Base-by-base conservation (phyloP, 2,329 filamentous ascomycete genomes). In the Penicillium hesseltinei region DNA sequence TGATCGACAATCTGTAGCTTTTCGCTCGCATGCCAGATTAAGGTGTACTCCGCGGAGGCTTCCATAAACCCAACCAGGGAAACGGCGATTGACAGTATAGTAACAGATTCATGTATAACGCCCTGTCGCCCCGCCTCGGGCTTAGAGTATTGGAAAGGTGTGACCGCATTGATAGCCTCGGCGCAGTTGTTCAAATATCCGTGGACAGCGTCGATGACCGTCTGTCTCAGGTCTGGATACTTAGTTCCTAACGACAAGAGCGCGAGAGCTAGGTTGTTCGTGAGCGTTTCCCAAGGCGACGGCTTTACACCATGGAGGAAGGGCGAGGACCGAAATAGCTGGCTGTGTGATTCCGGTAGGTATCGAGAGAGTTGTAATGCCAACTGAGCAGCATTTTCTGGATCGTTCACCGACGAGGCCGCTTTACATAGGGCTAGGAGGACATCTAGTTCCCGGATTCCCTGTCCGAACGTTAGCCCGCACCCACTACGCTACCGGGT, bases 11-110 rank as follows among this genome's bases (percentile, higher is more conserved):
- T 76, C 4, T 82, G 81, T 29, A 95, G 76, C 52, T 92, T 86
- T 63, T 94, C 89, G 3, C 85, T 82, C 1, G 88, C 80, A 58
- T 80, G 86, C 91, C 92, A 99, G 66, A 97, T 93, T 60, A 88
- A 84, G 10, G 88, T 85, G 70, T 92, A 86, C 6, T 86, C 85
- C 4, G 92, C 87, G 4, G 89, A 88, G 23, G 92, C 92, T 69
- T 93, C 86, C 51, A 99, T 77, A 70, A 99, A 97, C 0, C 94
- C 95, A 25, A 96, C 77, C n/a, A 99, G 79, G 0, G 93, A 93
- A 47, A 96, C 84, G 7, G 89, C 85, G 62, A 96, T 84, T 19
- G 89, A 91, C 51, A 91, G 85, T 51, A 89, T 85, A 29, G 85
- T 81, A 54, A 88, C 80, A 51, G 87, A 85, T 66, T 90, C 86